These are phyloP conservation scores for Hyparrhenia diplandra DNA, from an alignment of 176 grass and related monocot species.

Conservation along the genomic window DNA sequence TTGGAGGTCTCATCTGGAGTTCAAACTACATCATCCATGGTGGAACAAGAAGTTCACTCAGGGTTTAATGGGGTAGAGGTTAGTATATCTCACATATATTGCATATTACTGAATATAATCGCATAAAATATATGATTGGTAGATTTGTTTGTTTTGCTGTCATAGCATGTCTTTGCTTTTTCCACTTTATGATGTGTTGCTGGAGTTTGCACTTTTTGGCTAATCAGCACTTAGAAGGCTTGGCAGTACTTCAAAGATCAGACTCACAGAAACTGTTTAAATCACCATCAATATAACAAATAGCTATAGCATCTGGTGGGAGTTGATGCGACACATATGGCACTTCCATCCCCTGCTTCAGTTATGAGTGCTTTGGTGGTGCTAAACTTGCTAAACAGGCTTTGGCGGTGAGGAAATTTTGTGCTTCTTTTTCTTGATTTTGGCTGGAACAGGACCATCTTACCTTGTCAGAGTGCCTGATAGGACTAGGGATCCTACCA, in stretches of 20 bases:
- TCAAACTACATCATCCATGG: neutral
- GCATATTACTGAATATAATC: neutral
- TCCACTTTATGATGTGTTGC: slow-evolving; percentile 5
- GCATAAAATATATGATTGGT: neutral
- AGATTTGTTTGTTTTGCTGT: neutral
- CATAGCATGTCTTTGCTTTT: neutral
- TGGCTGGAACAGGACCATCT: neutral
- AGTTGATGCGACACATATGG: neutral
- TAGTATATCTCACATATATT: slow-evolving; percentile 16
- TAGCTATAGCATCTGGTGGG: neutral
- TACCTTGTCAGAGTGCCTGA: no score
- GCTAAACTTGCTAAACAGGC: neutral
- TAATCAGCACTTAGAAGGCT: neutral
- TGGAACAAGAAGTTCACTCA: slow-evolving; percentile 31
- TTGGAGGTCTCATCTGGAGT: slow-evolving; percentile 25
- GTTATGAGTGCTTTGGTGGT: neutral
- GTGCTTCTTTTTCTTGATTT: neutral
- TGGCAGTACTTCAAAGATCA: neutral
- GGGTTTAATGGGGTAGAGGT: slow-evolving; percentile 52
- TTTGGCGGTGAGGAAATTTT: neutral
- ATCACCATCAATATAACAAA: neutral
- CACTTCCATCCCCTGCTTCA: neutral
- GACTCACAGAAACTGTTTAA: neutral
- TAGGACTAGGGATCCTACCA: no score
- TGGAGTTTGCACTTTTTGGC: neutral